phyloP scores from a whole-genome alignment of 2,329 filamentous ascomycete genomes.

The Aspergillus sp. region DNA sequence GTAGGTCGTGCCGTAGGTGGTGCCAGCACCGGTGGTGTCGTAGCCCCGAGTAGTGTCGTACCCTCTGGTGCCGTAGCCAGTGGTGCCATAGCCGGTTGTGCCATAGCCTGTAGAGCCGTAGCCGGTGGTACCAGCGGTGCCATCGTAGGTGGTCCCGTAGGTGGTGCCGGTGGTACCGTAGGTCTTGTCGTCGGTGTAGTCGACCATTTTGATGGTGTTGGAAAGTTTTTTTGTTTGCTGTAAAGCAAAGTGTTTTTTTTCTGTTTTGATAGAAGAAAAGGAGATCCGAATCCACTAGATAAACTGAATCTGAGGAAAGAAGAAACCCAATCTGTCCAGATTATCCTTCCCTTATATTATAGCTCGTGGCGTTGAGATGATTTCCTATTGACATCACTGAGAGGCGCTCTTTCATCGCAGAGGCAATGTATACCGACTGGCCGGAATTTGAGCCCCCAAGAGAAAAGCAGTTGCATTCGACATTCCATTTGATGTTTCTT shows the following conservation, averaged over 20 bases:
- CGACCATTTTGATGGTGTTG: conserved; percentile 12
- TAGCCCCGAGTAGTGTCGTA: conserved; percentile 11
- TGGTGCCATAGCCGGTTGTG: conserved; percentile 4
- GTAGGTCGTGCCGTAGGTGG: conserved; percentile 16
- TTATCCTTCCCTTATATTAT: no score
- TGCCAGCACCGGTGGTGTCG: conserved; percentile 12
- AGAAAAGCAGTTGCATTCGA: no score
- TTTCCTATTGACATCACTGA: conserved; percentile 20
- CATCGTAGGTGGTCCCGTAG: conserved; percentile 10
- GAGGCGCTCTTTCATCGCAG: conserved; percentile 31
- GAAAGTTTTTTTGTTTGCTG: conserved; percentile 2
- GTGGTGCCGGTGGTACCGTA: conserved; percentile 10
- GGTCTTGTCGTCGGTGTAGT: conserved; percentile 1
- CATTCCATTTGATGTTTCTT: no score
- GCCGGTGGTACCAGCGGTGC: conserved; percentile 6
- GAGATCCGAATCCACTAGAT: neutral
- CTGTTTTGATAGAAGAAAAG: neutral
- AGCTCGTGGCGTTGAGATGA: no score
- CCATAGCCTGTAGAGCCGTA: conserved; percentile 4
- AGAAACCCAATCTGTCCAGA: no score
- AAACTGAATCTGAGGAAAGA: neutral
- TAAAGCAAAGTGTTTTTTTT: neutral
- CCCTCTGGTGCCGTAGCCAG: conserved; percentile 20
- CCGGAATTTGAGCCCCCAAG: no score
- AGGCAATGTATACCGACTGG: no score